These are phyloP conservation scores for Gypsophila paniculata DNA, from an alignment of 179 eudicot species.

Conservation along the genomic window DNA sequence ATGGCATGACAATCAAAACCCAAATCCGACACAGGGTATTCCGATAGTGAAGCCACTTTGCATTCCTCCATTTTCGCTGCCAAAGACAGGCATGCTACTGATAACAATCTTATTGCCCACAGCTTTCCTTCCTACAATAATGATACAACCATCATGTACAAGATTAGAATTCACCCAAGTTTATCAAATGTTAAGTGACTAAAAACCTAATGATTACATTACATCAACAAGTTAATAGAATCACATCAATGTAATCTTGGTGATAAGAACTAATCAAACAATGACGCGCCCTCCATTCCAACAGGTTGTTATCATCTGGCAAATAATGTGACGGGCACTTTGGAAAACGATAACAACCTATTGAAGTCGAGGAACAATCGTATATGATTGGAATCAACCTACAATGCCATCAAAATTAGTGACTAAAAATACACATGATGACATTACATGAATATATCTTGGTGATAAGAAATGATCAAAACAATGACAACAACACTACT, in stretches of 20 bases:
- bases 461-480: not conserved
- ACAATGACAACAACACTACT: not conserved
- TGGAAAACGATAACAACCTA: no score
- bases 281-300: no score
- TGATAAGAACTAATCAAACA: not conserved
- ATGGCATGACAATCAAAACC: slow-evolving; percentile 29
- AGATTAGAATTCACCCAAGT: not conserved
- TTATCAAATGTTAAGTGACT: not conserved
- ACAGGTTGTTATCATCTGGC: no score
- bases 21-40: slow-evolving; percentile 24
- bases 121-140: slow-evolving; percentile 32
- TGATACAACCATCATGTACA: slow-evolving; percentile 6
- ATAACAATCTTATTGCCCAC: slow-evolving; percentile 46
- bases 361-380: no score
- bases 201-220: no score
- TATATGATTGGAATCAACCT: no score
- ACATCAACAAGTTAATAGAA: not conserved
- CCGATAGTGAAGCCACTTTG: slow-evolving; percentile 31
- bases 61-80: slow-evolving; percentile 67
- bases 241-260: not conserved
- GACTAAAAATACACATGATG: no score
- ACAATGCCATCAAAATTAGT: no score
- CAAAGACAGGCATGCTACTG: slow-evolving; percentile 58
- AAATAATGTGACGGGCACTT: no score
- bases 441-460: no score